phyloP scores from a whole-genome alignment of 2,329 filamentous ascomycete genomes.

The Chrysoporthe deuterocubensis region DNA sequence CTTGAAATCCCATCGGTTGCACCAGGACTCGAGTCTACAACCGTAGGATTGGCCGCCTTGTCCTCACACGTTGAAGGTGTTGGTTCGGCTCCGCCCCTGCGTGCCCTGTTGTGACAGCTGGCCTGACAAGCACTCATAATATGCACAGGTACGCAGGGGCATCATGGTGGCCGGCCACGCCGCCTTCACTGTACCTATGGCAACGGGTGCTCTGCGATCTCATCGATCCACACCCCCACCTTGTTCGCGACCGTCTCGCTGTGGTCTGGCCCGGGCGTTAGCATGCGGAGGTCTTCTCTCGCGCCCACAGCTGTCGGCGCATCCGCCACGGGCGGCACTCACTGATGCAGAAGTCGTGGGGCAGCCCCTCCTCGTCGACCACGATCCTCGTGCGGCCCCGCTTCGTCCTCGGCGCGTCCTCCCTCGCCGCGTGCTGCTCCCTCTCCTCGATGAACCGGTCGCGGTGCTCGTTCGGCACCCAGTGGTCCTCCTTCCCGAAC shows the following conservation, averaged over 20 bases:
- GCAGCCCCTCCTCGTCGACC: slow-evolving; percentile 59
- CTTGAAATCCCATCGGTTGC: no score
- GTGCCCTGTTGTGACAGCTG: not conserved
- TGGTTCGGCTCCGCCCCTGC: not conserved
- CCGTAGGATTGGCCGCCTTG: no score
- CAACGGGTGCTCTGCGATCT: slow-evolving; percentile 44
- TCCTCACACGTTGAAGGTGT: no score
- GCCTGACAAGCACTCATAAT: no score
- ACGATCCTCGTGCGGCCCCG: slow-evolving; percentile 50
- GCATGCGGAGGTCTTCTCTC: not conserved
- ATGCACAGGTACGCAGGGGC: no score
- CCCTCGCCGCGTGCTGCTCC: slow-evolving; percentile 38
- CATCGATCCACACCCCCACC: slow-evolving; percentile 54
- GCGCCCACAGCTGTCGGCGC: not conserved
- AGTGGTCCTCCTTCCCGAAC: slow-evolving; percentile 64
- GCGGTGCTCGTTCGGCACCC: slow-evolving; percentile 61
- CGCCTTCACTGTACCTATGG: not conserved
- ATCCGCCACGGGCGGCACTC: slow-evolving; percentile 34
- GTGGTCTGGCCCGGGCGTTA: slow-evolving; percentile 41
- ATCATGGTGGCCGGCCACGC: no score
- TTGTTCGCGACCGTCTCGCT: slow-evolving; percentile 55
- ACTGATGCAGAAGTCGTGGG: slow-evolving; percentile 66
- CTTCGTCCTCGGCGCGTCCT: slow-evolving; percentile 32
- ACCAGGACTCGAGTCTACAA: no score
- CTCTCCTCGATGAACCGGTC: slow-evolving; percentile 58